Base-by-base conservation (phyloP, 148 eudicot genomes). In the Tetragonia tetragonoides region DNA sequence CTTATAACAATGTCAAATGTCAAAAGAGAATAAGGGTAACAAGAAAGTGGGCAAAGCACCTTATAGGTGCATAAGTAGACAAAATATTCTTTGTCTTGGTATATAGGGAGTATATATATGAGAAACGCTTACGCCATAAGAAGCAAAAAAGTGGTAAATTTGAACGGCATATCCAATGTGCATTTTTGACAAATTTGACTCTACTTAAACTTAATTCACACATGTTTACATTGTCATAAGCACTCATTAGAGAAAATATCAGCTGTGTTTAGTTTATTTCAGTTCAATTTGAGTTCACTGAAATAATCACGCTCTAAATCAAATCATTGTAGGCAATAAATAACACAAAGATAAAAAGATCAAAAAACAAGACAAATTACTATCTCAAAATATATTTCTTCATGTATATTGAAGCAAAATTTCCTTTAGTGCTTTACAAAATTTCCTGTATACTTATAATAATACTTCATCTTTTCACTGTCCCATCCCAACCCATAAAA, bases 21-120 rank as follows among this genome's bases (percentile, higher is more conserved):
- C 44, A 46, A 57, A 60, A 60, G 64, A 3, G n/a, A 75, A n/a
- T n/a, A 72, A 44, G 42, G 46, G 3, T 2, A 62, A 79, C 53
- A 73, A 59, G 14, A 63, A 9, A 53, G 81, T 63, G 63, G 18
- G 16, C 14, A 54, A 73, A 38, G 75, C 81, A 78, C 66, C 70
- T 17, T 20, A 51, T 14, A 37, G 20, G 41, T 38, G 49, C 46
- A 49, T 63, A 18, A 59, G 4, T 34, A 70, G 59, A 54, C 34
- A 59, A 66, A 80, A 46, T 28, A 68, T 75, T 46, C 21, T 20
- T n/a, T 74, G 78, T 74, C 68, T 80, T 74, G 82, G 64, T 60
- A 46, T 16, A 57, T 74, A 40, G 41, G 73, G 72, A 28, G 9
- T 49, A n/a, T n/a, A n/a, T n/a, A n/a, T n/a, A 49, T 49, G 14